Evolutionary conservation across 345 rosid species (phyloP).

Genomic region (Luvunga scandens): DNA sequence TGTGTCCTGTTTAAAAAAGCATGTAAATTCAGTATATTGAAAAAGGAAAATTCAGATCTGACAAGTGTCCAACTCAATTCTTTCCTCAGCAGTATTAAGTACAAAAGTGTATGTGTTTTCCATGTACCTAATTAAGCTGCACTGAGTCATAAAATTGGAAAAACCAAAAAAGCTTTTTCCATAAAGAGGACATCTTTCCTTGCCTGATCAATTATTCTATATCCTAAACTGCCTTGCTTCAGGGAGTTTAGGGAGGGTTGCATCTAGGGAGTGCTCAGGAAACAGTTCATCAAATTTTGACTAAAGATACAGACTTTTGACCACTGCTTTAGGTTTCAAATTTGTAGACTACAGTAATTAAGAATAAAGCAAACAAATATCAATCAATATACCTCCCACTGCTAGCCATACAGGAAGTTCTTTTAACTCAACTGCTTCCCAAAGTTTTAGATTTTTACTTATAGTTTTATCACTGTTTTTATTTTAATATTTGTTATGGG

Average conservation of each 20-base stretch:
- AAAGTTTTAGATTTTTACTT: neutral
- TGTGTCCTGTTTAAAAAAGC: conserved; percentile 52
- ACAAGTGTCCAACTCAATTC: neutral
- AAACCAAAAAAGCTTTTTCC: neutral
- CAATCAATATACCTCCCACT: neutral
- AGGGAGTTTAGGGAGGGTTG: neutral
- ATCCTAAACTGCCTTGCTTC: neutral
- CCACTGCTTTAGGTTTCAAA: neutral
- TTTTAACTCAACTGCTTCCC: neutral
- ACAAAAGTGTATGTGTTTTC: neutral
- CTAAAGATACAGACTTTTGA: neutral
- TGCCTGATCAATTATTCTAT: neutral
- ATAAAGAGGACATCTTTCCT: neutral
- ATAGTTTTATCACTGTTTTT: too few relatives aligned
- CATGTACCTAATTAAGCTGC: conserved; percentile 3
- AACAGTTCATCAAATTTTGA: neutral
- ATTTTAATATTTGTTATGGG: neutral
- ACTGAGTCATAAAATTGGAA: neutral
- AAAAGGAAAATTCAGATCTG: neutral
- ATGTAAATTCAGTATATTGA: conserved; percentile 20
- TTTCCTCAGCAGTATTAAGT: neutral
- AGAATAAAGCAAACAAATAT: conserved; percentile 6
- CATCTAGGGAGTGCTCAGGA: too few relatives aligned
- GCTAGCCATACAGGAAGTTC: neutral
- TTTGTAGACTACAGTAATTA: neutral